Base-by-base conservation (phyloP, 768 basidiomycete genomes). In the Mycena chlorophos region DNA sequence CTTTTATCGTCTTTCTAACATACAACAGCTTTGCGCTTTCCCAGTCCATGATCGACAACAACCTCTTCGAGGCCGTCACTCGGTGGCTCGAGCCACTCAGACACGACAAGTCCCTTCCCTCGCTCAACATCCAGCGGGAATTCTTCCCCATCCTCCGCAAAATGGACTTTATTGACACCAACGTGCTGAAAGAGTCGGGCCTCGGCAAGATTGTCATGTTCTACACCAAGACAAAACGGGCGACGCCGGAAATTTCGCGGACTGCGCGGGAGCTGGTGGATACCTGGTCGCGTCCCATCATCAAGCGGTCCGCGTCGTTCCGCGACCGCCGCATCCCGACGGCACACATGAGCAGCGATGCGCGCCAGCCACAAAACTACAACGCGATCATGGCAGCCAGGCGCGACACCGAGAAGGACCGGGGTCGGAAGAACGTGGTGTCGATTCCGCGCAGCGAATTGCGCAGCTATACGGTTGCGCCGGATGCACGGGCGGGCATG, bases 141-240 rank as follows among this genome's bases (percentile, higher is more conserved):
- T 86, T 98, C 61, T 93, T 98, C 73, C 80, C 83, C 28, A 81
- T 87, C 51, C 76, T 99, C 10, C 79, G 78, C 58, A 92, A 88
- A 76, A 92, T 98, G 88, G 88, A 91, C 60, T 90, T 89, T 65
- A 94, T 98, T 66, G 96, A 98, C 72, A 86, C 86, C 28, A 72
- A 85, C 19, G 91, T 91, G 4, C 86, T 99, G 63, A 96, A 95
- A 68, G 92, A 96, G 68, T 91, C 91, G 1, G 85, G 87, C 0
- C 79, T 99, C 3, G 97, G 97, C 16, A 87, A 88, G 55, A 81
- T 98, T 63, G 78, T 98, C 34, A 75, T 96, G 26, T 98, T 98
- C 74, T 99, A 99, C 78, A 96, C 94, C 22, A 94, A 94, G 67
- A 91, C 89, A 78, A 92, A 89, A 69, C 88, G 93, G 42, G 93